Evolutionary conservation across 2,329 filamentous ascomycete genomes (phyloP), one percentile per base, ranked within the genome.

Genomic region (Aspergillus sp.): DNA sequence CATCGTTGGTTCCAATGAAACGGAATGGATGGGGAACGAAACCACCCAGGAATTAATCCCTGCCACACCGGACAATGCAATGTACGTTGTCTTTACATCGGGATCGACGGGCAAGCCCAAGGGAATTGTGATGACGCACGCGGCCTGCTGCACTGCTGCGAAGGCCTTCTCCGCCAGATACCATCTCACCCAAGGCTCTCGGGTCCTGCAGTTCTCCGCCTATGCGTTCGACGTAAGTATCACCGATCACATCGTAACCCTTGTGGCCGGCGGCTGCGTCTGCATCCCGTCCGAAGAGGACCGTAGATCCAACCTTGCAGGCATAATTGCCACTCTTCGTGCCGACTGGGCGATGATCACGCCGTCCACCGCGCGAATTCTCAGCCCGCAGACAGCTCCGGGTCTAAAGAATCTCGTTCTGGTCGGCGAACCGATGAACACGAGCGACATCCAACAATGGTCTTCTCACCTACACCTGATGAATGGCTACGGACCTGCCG

Each of bases 71-170:
- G n/a, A n/a, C n/a, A 47, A 34, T n/a, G 3, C 29, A 19, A 7
- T 34, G 5, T 47, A 47, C 14, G 45, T 19, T 19, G 45, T 36
- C 3, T 47, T 47, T 19, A 34, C 45, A 3, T 47, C 45, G 3
- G 45, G 45, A n/a, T 47, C 45, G n/a, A 47, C 45, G 3, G 45
- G 45, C 14, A 34, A 20, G 3, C 25, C 45, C 10, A 47, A 47
- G 45, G 45, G 45, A 9, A n/a, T 36, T 3, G 25, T 36, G 3
- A 23, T 47, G 23, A 16, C 4, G 20, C 45, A 47, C 34, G 19
- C 13, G 3, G 43, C 43, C 4, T 17, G 5, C 13, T n/a, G n/a
- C n/a, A n/a, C n/a, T n/a, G 16, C n/a, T 4, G 25, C 45, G 3
- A 7, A 3, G 31, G 45, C 31, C 4, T 3, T 4, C n/a, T 10